Conservation (phyloP, 305 asterid species). For the Petunia hybrid region DNA sequence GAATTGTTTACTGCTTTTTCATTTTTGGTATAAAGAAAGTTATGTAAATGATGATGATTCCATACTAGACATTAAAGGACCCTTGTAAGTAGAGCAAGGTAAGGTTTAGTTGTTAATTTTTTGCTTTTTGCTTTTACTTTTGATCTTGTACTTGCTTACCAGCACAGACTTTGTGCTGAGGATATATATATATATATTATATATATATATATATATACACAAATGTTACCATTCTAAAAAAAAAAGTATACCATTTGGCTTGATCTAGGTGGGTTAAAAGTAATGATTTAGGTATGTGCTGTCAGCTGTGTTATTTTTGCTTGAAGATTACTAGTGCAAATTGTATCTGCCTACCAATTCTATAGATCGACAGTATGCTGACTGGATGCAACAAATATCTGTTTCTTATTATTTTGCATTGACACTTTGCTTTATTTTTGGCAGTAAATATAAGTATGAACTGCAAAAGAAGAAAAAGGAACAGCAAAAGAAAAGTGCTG, state of each 20-base stretch:
- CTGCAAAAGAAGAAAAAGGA: slow-evolving; percentile 91
- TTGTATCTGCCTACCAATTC: not conserved
- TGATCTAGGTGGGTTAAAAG: not conserved
- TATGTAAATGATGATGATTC: too few relatives aligned
- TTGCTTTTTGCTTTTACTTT: too few relatives aligned
- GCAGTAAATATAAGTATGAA: slow-evolving; percentile 90
- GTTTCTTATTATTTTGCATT: slow-evolving; percentile 32
- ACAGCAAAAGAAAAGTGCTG: slow-evolving; percentile 93
- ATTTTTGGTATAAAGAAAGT: too few relatives aligned
- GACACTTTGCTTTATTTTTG: slow-evolving; percentile 39
- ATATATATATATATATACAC: too few relatives aligned
- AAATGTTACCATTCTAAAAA: too few relatives aligned
- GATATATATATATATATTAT: too few relatives aligned
- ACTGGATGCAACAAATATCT: not conserved
- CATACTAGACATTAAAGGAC: too few relatives aligned
- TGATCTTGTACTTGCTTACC: too few relatives aligned
- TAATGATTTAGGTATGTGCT: not conserved
- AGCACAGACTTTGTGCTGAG: too few relatives aligned
- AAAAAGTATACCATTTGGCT: not conserved
- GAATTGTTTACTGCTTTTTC: too few relatives aligned
- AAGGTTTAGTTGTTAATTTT: too few relatives aligned
- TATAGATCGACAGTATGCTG: not conserved
- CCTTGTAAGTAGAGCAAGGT: too few relatives aligned
- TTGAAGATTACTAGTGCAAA: not conserved
- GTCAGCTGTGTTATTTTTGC: not conserved